These are phyloP conservation scores for Arthroderma sp. DNA, from an alignment of 2,329 filamentous ascomycete species.

Conservation along the genomic window DNA sequence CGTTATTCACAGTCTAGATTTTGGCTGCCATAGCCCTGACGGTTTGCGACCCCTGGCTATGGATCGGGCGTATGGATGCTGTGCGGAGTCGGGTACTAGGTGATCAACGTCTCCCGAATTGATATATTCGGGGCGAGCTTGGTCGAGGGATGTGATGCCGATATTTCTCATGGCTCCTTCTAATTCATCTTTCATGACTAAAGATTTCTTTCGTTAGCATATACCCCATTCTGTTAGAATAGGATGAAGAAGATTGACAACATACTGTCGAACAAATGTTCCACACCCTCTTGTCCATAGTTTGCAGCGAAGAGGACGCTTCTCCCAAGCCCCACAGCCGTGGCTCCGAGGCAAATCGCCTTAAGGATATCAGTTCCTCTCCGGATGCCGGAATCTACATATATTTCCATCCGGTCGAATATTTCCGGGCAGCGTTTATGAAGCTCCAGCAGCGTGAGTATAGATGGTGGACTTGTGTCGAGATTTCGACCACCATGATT, in stretches of 20 bases:
- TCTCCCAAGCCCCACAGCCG: slow-evolving; percentile 41
- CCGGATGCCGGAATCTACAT: slow-evolving; percentile 42
- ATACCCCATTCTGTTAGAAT: too few relatives aligned
- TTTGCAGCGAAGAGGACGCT: slow-evolving; percentile 41
- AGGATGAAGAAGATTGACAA: slow-evolving; percentile 7
- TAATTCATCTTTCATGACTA: slow-evolving; percentile 35
- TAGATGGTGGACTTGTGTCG: slow-evolving; percentile 38
- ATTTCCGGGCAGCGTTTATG: slow-evolving; percentile 38
- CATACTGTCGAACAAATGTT: slow-evolving; percentile 44
- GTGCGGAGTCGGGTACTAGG: slow-evolving; percentile 29
- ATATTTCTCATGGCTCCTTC: slow-evolving; percentile 37
- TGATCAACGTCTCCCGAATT: slow-evolving; percentile 39
- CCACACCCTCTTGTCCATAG: slow-evolving; percentile 43
- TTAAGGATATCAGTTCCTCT: slow-evolving; percentile 44
- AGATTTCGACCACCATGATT: slow-evolving; percentile 47
- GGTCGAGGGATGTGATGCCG: slow-evolving; percentile 33
- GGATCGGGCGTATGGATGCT: slow-evolving; percentile 31
- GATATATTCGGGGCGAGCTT: slow-evolving; percentile 32
- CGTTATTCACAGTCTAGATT: slow-evolving; percentile 4
- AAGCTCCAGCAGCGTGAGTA: slow-evolving; percentile 41
- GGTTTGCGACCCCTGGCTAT: slow-evolving; percentile 18
- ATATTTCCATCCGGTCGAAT: slow-evolving; percentile 38
- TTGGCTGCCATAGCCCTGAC: slow-evolving; percentile 17
- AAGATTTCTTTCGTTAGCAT: background rate
- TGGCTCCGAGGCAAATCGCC: slow-evolving; percentile 40